A percentile compares a stretch with the other conserved stretches of the same genome.
phyloP scores from a whole-genome alignment of 1,139 yeast species.

The Yamadazyma atlantica region DNA sequence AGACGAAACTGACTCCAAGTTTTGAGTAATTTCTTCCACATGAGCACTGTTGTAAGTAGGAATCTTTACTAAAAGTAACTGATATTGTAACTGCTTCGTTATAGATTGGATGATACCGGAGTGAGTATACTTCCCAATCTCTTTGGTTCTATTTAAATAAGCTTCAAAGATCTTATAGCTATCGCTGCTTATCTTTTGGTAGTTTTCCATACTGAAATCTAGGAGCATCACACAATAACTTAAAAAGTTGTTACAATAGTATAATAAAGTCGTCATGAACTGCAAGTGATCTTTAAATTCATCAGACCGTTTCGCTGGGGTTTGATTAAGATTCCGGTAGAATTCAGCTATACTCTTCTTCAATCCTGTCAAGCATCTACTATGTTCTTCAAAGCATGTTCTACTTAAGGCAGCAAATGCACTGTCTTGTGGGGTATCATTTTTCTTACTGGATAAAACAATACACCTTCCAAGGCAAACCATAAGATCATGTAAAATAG shows the following conservation, averaged over 20 bases:
- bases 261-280: constrained; percentile 16
- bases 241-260: constrained; percentile 19
- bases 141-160: constrained; percentile 9
- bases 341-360: constrained; percentile 7
- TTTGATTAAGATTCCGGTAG: constrained; percentile 1
- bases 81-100: constrained; percentile 13
- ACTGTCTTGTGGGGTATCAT: not conserved
- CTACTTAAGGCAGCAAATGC: constrained; percentile 1
- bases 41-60: constrained; percentile 29
- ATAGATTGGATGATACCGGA: constrained; percentile 7
- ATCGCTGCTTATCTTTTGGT: constrained; percentile 16
- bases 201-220: constrained; percentile 22
- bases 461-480: constrained; percentile 22
- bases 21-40: constrained; percentile 22
- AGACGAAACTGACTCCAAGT: constrained; percentile 17
- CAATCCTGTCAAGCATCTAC: constrained; percentile 14
- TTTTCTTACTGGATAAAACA: constrained; percentile 13
- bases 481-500: constrained; percentile 11
- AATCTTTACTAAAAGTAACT: constrained; percentile 22
- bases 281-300: constrained; percentile 13
- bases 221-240: constrained; percentile 20
- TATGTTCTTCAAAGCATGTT: constrained; percentile 19
- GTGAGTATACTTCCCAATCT: not conserved
- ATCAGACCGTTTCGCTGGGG: constrained; percentile 1
- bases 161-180: constrained; percentile 13